These are phyloP conservation scores for Fraxinus greggii DNA, from an alignment of 305 asterid species.

Conservation along the genomic window DNA sequence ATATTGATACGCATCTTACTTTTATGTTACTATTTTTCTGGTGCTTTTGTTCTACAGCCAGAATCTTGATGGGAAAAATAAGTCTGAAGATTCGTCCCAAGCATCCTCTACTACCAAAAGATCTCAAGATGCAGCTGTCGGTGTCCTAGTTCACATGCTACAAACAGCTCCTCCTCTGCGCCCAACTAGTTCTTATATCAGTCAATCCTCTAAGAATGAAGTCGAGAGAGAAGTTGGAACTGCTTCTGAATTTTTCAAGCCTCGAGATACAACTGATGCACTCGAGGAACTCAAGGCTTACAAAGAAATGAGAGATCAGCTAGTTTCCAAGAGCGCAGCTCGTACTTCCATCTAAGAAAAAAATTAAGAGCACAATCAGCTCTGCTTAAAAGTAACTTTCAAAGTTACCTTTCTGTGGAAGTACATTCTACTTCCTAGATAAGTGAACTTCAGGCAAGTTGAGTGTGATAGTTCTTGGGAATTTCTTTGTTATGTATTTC, in stretches of 20 bases:
- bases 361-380: conserved; percentile 15
- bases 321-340: conserved; percentile 71
- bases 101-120: conserved; percentile 48
- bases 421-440: neutral
- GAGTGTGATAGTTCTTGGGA: neutral
- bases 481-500: neutral
- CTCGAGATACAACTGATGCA: conserved; percentile 79
- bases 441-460: neutral
- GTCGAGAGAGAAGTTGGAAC: conserved; percentile 44
- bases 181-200: conserved; percentile 50
- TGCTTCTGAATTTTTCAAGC: conserved; percentile 55
- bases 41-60: conserved; percentile 41
- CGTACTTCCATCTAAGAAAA: conserved; percentile 34
- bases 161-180: conserved; percentile 84
- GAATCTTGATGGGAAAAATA: conserved; percentile 46
- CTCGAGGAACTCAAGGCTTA: conserved; percentile 83
- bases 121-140: conserved; percentile 88
- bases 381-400: neutral
- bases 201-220: conserved; percentile 39
- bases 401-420: neutral
- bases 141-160: conserved; percentile 89
- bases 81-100: conserved; percentile 56
- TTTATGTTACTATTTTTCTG: neutral
- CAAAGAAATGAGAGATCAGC: conserved; percentile 64
- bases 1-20: neutral